phyloP scores from a whole-genome alignment of 2,329 filamentous ascomycete genomes.

The Neonectria magnoliae region DNA sequence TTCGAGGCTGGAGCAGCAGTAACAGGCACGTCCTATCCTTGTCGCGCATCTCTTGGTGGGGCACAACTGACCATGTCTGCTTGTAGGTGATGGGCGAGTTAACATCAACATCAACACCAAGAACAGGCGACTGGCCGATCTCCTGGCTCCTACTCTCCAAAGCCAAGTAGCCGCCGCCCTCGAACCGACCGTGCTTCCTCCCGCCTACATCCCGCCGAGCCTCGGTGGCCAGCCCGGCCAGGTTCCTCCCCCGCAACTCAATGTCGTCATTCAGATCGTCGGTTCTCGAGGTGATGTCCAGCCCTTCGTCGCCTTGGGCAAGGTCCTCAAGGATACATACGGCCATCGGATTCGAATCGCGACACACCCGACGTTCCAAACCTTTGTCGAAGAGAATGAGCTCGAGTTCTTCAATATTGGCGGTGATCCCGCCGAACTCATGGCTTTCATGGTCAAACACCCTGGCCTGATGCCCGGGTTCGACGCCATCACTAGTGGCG shows the following conservation, averaged over 20 bases:
- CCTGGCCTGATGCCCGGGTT: slow-evolving; percentile 86
- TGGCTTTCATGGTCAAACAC: slow-evolving; percentile 94
- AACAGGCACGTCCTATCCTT: slow-evolving; percentile 54
- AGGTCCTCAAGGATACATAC: slow-evolving; percentile 70
- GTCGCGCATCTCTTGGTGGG: not conserved
- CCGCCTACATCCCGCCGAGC: slow-evolving; percentile 77
- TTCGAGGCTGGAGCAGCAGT: slow-evolving; percentile 70
- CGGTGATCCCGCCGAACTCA: slow-evolving; percentile 78
- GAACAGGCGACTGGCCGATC: slow-evolving; percentile 70
- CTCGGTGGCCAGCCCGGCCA: slow-evolving; percentile 72
- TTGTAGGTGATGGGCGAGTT: slow-evolving; percentile 76
- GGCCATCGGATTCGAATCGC: slow-evolving; percentile 79
- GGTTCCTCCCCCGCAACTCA: slow-evolving; percentile 66
- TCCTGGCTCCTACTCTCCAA: slow-evolving; percentile 72
- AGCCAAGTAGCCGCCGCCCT: slow-evolving; percentile 64
- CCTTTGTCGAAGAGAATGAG: slow-evolving; percentile 74
- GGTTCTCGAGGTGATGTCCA: slow-evolving; percentile 81
- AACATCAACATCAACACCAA: slow-evolving; percentile 83
- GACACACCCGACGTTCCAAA: slow-evolving; percentile 75
- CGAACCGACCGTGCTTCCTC: slow-evolving; percentile 61
- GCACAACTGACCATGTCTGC: slow-evolving; percentile 27
- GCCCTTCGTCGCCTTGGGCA: slow-evolving; percentile 77
- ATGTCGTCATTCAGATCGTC: slow-evolving; percentile 80
- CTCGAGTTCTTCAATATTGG: slow-evolving; percentile 82
- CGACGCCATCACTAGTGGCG: slow-evolving; percentile 78